Base-by-base conservation (phyloP, 164 flowering plant genomes). In the Nymphaea colorata region DNA sequence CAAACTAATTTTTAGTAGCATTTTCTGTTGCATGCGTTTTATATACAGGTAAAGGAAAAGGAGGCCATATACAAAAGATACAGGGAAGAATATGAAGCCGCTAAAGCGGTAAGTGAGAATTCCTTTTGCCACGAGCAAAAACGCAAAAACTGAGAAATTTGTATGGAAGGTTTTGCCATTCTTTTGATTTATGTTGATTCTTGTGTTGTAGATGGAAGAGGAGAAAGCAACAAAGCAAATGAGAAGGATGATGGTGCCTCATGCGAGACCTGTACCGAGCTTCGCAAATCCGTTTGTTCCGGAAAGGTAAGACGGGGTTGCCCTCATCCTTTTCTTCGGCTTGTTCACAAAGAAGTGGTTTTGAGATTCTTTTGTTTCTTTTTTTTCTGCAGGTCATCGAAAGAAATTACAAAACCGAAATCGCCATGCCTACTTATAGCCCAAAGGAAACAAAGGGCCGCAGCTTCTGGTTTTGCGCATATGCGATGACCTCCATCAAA, bases 181-280 rank as follows among this genome's bases (percentile, higher is more conserved):
- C 4, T 66, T 66, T 8, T 12, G 41, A 59, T 64, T 7, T 4
- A 6, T 65, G 57, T 8, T 10, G 15, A 51, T 12, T 51, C 15
- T 51, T 10, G 25, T 63, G 6, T 41, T 66, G 66, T 80, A 93
- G 98, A 80, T 90, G 79, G 98, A 95, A 77, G 99, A 95, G 70
- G 98, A 92, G 79, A 95, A 90, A 76, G 94, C 94, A 36, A 60
- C 89, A 77, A 95, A 95, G 69, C 99, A 95, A 51, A 8, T 95
- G 79, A 82, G 98, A 71, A 82, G 90, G 70, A 92, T 94, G 59
- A 68, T 95, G 91, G 93, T 92, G 66, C 97, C 94, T 12, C 97
- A 86, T 79, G 99, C 99, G 53, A 84, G 91, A 67, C 96, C 99
- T 7, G 71, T 92, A 36, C 99, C 99, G 2, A 86, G 82, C 6